Evolutionary conservation across 129 eudicot genomes (phyloP).

Genomic region (Oenanthe sinensis): DNA sequence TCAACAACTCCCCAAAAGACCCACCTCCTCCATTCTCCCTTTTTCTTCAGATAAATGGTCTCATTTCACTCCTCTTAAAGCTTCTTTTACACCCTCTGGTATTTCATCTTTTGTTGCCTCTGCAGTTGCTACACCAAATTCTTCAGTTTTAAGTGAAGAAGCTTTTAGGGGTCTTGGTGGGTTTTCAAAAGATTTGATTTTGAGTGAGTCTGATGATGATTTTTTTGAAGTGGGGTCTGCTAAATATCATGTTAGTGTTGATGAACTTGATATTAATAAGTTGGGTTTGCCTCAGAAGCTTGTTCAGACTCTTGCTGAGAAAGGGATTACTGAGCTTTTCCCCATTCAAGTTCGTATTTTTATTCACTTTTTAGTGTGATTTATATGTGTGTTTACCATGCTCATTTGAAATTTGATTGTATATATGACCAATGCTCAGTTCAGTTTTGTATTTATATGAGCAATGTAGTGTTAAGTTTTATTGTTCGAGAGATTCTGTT

Average conservation of each 20-base stretch:
- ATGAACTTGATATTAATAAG: slow-evolving; percentile 54
- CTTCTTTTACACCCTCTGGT: slow-evolving; percentile 8
- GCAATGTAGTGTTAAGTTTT: neutral
- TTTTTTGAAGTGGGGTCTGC: slow-evolving; percentile 11
- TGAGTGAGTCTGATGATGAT: slow-evolving; percentile 29
- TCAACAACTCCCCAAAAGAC: slow-evolving; percentile 33
- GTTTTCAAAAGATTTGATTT: slow-evolving; percentile 35
- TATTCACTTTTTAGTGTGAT: neutral
- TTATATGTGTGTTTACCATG: neutral
- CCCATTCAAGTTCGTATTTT: slow-evolving; percentile 65
- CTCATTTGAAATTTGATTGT: neutral
- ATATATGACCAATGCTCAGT: neutral
- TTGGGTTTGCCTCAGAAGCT: slow-evolving; percentile 83
- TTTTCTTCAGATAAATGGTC: slow-evolving; percentile 26
- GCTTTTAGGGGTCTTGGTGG: slow-evolving; percentile 69
- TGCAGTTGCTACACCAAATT: slow-evolving; percentile 68
- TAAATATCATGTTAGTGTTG: slow-evolving; percentile 25
- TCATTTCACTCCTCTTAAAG: slow-evolving; percentile 20
- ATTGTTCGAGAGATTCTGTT: too few relatives aligned
- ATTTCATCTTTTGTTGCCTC: slow-evolving; percentile 36
- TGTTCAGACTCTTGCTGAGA: slow-evolving; percentile 51
- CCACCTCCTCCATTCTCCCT: slow-evolving; percentile 30
- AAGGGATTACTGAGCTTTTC: slow-evolving; percentile 74
- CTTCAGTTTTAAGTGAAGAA: slow-evolving; percentile 77
- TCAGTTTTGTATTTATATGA: too few relatives aligned